Evolutionary conservation across 2,329 filamentous ascomycete genomes (phyloP), one percentile per base, ranked within the genome.

Genomic region (Amauroascus verrucosus): DNA sequence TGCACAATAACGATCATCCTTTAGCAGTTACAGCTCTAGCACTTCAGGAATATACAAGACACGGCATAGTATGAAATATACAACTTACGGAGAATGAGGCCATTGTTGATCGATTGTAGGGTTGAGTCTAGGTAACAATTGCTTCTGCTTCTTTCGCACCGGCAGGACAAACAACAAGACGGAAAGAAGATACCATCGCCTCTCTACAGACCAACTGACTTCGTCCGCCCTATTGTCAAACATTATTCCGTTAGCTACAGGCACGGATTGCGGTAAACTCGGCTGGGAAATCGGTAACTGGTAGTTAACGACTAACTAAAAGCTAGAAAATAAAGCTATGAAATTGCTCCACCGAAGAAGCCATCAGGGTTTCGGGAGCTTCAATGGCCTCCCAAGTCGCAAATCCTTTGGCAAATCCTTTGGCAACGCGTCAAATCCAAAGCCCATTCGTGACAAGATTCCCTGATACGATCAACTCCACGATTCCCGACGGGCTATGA

Each of bases 31-130:
- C n/a, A n/a, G n/a, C n/a, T n/a, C n/a, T n/a, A n/a, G n/a, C n/a
- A n/a, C n/a, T n/a, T n/a, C n/a, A n/a, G n/a, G n/a, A n/a, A n/a
- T n/a, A n/a, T n/a, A n/a, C n/a, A n/a, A n/a, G n/a, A n/a, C n/a
- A n/a, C n/a, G n/a, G n/a, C n/a, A 40, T 5, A 20, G 37, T 6
- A 22, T 4, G 26, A 4, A 30, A 16, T 22, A 3, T 13, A 16
- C 20, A 5, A 38, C 49, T 51, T 45, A 52, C 50, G 16, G 50
- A 52, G 14, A 52, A 52, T n/a, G 40, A 38, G 20, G 50, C 32
- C 50, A 52, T 52, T 6, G 20, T 38, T n/a, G 26, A 14, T 30
- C 24, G 22, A 32, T 30, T 41, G 28, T 6, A 37, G 6, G 9
- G 3, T 41, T 4, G 4, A 5, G 18, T 2, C n/a, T 4, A 37